Evolutionary conservation across 768 basidiomycete species (phyloP).

Genomic region (Amanita rimosa): DNA sequence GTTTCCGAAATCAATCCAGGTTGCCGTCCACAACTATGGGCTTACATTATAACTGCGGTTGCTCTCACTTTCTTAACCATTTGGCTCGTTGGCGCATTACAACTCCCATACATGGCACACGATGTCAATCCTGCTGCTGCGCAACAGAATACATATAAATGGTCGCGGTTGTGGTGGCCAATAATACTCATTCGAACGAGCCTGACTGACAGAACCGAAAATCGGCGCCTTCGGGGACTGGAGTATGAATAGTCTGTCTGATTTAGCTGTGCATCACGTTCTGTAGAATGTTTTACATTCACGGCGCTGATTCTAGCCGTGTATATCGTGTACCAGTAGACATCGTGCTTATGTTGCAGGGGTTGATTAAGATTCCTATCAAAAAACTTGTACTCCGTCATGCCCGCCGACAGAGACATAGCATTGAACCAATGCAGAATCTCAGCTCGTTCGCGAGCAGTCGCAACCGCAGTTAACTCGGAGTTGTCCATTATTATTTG

Average conservation of each 20-base stretch:
- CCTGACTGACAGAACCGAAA: background rate
- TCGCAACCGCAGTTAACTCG: no score
- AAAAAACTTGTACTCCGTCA: background rate
- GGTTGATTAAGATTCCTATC: background rate
- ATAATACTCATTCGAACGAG: constrained; percentile 3
- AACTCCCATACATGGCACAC: constrained; percentile 11
- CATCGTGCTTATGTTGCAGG: background rate
- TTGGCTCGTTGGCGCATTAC: constrained; percentile 46
- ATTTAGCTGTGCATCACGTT: background rate
- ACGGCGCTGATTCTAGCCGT: background rate
- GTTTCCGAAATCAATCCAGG: constrained; percentile 27
- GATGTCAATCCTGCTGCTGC: background rate
- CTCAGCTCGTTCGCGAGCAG: no score
- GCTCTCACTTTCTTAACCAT: constrained; percentile 35
- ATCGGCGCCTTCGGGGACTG: constrained; percentile 1
- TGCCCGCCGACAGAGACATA: no score
- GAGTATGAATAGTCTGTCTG: background rate
- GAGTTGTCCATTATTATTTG: no score
- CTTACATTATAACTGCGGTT: constrained; percentile 33
- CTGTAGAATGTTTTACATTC: background rate
- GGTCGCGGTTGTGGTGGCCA: constrained; percentile 6
- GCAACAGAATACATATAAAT: background rate
- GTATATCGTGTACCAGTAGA: background rate
- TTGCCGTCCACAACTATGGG: constrained; percentile 24
- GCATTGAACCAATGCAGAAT: no score